Conservation (phyloP, 768 basidiomycete species). For the Suillus cothurnatus region DNA sequence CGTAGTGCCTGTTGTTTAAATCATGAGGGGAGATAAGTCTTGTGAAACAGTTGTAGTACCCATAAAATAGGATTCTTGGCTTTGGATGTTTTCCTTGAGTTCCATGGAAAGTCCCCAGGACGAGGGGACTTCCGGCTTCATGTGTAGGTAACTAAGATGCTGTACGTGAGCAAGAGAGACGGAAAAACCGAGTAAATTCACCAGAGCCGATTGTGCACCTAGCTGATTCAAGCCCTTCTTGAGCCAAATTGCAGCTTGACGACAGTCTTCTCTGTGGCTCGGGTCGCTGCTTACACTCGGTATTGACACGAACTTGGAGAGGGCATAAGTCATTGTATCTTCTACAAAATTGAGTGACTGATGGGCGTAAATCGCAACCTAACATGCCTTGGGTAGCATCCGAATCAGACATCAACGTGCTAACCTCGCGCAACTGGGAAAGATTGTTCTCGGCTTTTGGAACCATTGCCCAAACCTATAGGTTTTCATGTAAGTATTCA, state of each 20-base stretch:
- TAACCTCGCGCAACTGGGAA: neutral
- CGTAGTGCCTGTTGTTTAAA: constrained; percentile 73
- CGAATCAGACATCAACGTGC: neutral
- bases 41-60: constrained; percentile 42
- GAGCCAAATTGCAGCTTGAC: constrained; percentile 92
- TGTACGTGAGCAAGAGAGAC: neutral
- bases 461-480: constrained; percentile 57
- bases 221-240: constrained; percentile 86
- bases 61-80: constrained; percentile 88
- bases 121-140: constrained; percentile 81
- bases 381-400: constrained; percentile 21
- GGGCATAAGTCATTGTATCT: constrained; percentile 78
- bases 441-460: constrained; percentile 19
- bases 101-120: constrained; percentile 85
- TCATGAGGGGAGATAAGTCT: constrained; percentile 2
- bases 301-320: constrained; percentile 85
- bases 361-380: neutral
- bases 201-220: constrained; percentile 80
- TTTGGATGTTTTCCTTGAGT: constrained; percentile 57
- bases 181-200: constrained; percentile 35
- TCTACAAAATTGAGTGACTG: constrained; percentile 8
- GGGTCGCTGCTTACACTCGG: constrained; percentile 79
- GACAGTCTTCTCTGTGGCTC: constrained; percentile 78
- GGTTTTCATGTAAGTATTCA: neutral
- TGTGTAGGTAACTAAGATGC: constrained; percentile 67